These are phyloP conservation scores for Mycothermus thermophilus DNA, from an alignment of 495 filamentous ascomycete genomes.

Conservation along the genomic window DNA sequence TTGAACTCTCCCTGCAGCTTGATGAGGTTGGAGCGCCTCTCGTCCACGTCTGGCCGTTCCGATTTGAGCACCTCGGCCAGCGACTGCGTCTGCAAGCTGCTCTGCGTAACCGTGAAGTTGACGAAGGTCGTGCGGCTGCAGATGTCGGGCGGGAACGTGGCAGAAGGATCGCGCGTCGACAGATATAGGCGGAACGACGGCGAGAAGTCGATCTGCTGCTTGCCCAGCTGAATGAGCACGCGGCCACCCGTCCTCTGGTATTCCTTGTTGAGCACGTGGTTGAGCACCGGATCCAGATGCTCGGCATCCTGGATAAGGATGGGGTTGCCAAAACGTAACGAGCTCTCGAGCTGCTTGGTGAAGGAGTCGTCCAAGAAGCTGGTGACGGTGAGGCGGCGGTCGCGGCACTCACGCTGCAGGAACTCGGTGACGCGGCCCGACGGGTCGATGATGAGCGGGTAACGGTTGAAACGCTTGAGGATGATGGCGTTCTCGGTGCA, in stretches of 20 bases:
- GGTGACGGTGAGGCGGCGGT: conserved; percentile 86
- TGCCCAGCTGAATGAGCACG: conserved; percentile 94
- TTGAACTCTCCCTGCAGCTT: conserved; percentile 99
- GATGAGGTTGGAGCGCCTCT: conserved; percentile 87
- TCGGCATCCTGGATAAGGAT: conserved; percentile 98
- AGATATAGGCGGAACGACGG: conserved; percentile 92
- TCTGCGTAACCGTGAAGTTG: conserved; percentile 98
- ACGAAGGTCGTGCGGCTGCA: conserved; percentile 98
- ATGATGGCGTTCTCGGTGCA: conserved; percentile 99
- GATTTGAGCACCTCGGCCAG: conserved; percentile 93
- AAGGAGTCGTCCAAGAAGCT: conserved; percentile 98
- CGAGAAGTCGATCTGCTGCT: conserved; percentile 98
- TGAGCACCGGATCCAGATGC: conserved; percentile 90
- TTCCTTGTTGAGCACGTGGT: conserved; percentile 98
- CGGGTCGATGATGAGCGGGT: conserved; percentile 95
- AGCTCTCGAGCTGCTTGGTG: conserved; percentile 92
- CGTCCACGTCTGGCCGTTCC: conserved; percentile 95
- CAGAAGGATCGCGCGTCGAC: conserved; percentile 90
- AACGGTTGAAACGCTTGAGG: conserved; percentile 92
- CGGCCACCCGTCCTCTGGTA: conserved; percentile 99
- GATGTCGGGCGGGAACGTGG: conserved; percentile 91
- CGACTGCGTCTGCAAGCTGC: conserved; percentile 94
- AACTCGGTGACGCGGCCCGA: conserved; percentile 91
- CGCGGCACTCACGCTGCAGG: conserved; percentile 82
- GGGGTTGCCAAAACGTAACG: conserved; percentile 91